These are phyloP conservation scores for Botryotinia globosa DNA, from an alignment of 2,329 filamentous ascomycete genomes.

Conservation along the genomic window DNA sequence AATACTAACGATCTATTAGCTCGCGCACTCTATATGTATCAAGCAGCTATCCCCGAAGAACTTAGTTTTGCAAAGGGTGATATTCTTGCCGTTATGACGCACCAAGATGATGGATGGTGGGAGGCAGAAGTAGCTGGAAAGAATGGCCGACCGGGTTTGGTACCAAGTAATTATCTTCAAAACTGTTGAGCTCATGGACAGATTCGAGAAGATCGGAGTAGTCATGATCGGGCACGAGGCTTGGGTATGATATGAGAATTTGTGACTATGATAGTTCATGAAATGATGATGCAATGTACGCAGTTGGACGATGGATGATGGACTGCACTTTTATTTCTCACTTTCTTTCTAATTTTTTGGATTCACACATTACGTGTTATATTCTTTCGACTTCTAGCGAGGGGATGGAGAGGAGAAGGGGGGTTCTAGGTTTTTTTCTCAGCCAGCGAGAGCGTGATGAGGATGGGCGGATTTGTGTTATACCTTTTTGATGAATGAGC, in stretches of 20 bases:
- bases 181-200: constrained; percentile 32
- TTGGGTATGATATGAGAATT: constrained; percentile 5
- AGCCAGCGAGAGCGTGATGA: constrained; percentile 11
- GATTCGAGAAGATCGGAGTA: background rate
- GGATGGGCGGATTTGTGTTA: constrained; percentile 14
- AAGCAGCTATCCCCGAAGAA: constrained; percentile 92
- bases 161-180: constrained; percentile 65
- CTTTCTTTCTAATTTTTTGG: background rate
- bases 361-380: background rate
- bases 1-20: constrained; percentile 52
- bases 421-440: background rate
- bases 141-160: constrained; percentile 57
- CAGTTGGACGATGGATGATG: background rate
- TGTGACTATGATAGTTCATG: constrained; percentile 10
- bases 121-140: constrained; percentile 85
- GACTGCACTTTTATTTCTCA: background rate
- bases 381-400: constrained; percentile 2
- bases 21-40: constrained; percentile 90
- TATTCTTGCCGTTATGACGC: constrained; percentile 78
- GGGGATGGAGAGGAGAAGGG: background rate
- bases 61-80: constrained; percentile 91
- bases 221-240: background rate
- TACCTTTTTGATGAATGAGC: constrained; percentile 11
- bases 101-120: constrained; percentile 99
- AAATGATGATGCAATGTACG: constrained; percentile 4